These are phyloP conservation scores for Aspergillus sojae DNA, from an alignment of 2,329 filamentous ascomycete species.

Conservation along the genomic window DNA sequence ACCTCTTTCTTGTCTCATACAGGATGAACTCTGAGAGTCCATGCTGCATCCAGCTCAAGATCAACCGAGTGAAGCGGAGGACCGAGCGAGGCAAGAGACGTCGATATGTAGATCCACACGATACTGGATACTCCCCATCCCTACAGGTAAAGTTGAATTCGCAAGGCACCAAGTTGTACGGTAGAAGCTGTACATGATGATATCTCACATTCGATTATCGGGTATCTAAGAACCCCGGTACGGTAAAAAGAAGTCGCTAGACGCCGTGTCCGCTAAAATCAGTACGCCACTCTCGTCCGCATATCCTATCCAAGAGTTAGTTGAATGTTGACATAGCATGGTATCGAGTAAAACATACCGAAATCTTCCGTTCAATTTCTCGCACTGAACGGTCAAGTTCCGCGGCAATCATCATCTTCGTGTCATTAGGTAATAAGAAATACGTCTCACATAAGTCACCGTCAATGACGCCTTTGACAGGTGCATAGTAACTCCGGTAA, in stretches of 20 bases:
- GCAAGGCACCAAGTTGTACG: background rate
- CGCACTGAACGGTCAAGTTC: slow-evolving; percentile 88
- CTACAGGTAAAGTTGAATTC: background rate
- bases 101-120: background rate
- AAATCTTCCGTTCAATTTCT: slow-evolving; percentile 96
- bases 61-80: slow-evolving; percentile 36
- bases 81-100: slow-evolving; percentile 58
- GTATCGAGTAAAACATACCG: slow-evolving; percentile 48
- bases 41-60: slow-evolving; percentile 47
- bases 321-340: slow-evolving; percentile 12
- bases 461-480: slow-evolving; percentile 95
- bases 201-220: slow-evolving; percentile 20
- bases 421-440: slow-evolving; percentile 78
- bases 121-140: background rate
- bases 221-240: slow-evolving; percentile 30
- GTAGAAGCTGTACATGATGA: slow-evolving; percentile 18
- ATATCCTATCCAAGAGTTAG: slow-evolving; percentile 50
- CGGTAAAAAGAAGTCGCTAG: slow-evolving; percentile 20
- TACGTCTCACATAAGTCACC: slow-evolving; percentile 95
- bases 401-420: slow-evolving; percentile 91
- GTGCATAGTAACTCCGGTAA: slow-evolving; percentile 93
- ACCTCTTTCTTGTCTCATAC: slow-evolving; percentile 52
- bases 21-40: slow-evolving; percentile 21
- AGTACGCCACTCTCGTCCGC: slow-evolving; percentile 60
- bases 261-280: slow-evolving; percentile 32